Percentiles rank a stretch among this genome's conserved stretches.
Conservation (phyloP, 441 rosid genomes). For the Gossypium davidsonii region DNA sequence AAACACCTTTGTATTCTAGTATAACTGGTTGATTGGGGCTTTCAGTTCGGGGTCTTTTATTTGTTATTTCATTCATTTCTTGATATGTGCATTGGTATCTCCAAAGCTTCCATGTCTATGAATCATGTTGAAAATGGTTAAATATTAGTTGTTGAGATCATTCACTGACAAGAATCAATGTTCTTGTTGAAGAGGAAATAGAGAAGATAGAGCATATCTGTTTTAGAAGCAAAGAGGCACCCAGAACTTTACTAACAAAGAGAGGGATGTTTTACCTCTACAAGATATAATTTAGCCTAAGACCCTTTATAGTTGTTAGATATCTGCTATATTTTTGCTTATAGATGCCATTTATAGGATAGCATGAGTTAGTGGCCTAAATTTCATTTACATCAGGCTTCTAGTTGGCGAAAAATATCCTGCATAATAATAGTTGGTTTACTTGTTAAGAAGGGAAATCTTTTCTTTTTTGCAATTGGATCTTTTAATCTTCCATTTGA, state of each 20-base stretch:
- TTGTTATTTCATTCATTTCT: background rate
- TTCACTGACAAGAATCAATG: background rate
- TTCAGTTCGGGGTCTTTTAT: background rate
- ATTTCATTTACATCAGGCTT: background rate
- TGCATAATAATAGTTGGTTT: background rate
- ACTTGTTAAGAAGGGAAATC: background rate
- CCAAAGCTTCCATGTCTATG: background rate
- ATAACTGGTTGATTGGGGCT: background rate
- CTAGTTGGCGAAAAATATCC: slow-evolving; percentile 1
- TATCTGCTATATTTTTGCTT: background rate
- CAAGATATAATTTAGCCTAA: background rate
- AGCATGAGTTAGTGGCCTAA: background rate
- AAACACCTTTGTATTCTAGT: background rate
- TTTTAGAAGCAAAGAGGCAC: background rate
- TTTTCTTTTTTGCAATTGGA: background rate
- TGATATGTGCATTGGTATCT: background rate
- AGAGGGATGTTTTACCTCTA: background rate
- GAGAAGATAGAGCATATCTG: background rate
- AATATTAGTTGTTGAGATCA: background rate
- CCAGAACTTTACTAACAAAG: background rate
- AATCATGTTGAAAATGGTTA: background rate
- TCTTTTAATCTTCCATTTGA: background rate
- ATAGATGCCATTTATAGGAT: background rate
- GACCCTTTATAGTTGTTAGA: background rate
- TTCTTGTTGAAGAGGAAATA: background rate